Base-by-base conservation (phyloP, 495 filamentous ascomycete species). In the Aspergillus egyptiacus region DNA sequence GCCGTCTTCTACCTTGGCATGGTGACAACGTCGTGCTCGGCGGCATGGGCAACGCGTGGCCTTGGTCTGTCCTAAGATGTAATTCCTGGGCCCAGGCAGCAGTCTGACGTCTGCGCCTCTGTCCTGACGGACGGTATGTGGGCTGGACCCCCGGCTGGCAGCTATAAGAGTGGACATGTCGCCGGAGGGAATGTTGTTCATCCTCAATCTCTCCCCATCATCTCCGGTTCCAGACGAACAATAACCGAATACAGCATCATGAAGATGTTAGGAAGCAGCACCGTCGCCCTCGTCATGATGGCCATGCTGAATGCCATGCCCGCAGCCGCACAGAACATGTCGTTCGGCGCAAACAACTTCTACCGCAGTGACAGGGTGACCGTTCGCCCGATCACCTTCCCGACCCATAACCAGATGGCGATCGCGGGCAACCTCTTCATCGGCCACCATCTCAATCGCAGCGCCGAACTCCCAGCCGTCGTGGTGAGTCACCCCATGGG, bases 401-500 rank as follows among this genome's bases (percentile, higher is more conserved):
- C 31, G 24, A 59, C n/a, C 19, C 58, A 60, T n/a, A 59, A 55
- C 33, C 40, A 48, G 1, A 63, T 35, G 22, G 52, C 40, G 20
- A 30, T 64, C 23, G 51, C 49, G 2, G 61, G 51, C 7, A 59
- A 64, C 43, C 50, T 64, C 17, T 64, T 61, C 55, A 31, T 18
- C 22, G 51, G 11, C 41, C 49, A 59, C 25, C 34, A 50, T 34
- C 20, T 49, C 37, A 55, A n/a, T n/a, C n/a, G n/a, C 24, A 27
- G 24, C 24, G 39, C 8, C 41, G 18, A 17, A 18, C 18, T 15
- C 1, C 60, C 60, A 6, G 60, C 55, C 25, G 37, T 63, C 19
- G 34, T 61, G 19, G 46, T 63, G 38, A 53, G 61, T 15, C 67
- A 72, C 50, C 70, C 70, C 1, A 60, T 64, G 54, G 63, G 59